phyloP scores from a whole-genome alignment of 2,329 filamentous ascomycete genomes.

The Bipolaris sorokiniana region DNA sequence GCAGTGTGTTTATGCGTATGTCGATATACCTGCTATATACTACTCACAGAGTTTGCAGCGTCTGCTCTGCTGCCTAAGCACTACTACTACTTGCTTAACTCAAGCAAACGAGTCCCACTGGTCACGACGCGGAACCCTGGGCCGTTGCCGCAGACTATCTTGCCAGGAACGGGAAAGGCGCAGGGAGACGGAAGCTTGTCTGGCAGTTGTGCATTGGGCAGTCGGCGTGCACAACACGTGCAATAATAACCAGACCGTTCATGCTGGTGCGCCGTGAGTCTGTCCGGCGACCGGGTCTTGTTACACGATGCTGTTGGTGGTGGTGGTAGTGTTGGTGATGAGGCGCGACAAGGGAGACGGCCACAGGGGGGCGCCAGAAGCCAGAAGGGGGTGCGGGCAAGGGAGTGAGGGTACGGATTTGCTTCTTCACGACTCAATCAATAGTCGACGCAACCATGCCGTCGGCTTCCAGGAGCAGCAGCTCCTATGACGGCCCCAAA shows the following conservation, averaged over 20 bases:
- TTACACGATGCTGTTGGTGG: neutral
- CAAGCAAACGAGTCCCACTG: slow-evolving; percentile 4
- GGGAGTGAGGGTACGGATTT: neutral
- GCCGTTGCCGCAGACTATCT: slow-evolving; percentile 18
- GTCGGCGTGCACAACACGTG: slow-evolving; percentile 18
- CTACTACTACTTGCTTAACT: neutral
- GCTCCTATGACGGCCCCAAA: slow-evolving; percentile 6
- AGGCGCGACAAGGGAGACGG: neutral
- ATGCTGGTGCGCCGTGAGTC: slow-evolving; percentile 2
- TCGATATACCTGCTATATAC: too few species aligned
- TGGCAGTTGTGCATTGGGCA: slow-evolving; percentile 21
- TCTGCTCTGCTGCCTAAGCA: neutral
- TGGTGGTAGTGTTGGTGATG: neutral
- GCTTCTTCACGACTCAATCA: slow-evolving; percentile 4
- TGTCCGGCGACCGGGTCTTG: neutral
- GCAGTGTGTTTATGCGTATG: neutral
- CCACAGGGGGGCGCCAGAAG: neutral
- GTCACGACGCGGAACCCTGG: slow-evolving; percentile 8
- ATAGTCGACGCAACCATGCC: neutral
- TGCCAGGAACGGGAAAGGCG: slow-evolving; percentile 26
- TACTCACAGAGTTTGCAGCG: neutral
- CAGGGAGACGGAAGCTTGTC: slow-evolving; percentile 25
- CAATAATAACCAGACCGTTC: slow-evolving; percentile 16
- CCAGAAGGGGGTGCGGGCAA: neutral
- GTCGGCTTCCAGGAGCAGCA: slow-evolving; percentile 8